Evolutionary conservation across 164 flowering plant genomes (phyloP).

Genomic region (Liquidambar formosana): DNA sequence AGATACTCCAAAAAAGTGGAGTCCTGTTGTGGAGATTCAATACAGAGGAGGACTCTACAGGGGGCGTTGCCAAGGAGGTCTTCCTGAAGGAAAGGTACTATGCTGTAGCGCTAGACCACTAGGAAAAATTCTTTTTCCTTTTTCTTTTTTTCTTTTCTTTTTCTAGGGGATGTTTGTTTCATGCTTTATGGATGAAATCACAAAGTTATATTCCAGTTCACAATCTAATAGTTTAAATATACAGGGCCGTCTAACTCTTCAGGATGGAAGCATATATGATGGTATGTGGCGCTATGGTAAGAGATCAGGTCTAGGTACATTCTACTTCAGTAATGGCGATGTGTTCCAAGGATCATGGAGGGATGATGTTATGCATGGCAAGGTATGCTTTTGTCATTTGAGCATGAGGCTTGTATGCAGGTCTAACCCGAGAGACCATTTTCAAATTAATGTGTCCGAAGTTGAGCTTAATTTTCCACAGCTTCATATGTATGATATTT

Average conservation of each 20-base stretch:
- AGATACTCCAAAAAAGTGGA: conserved; percentile 76
- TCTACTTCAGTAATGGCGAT: conserved; percentile 87
- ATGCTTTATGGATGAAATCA: too few species aligned
- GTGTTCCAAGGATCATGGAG: conserved; percentile 96
- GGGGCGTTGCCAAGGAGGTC: conserved; percentile 93
- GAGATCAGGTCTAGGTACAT: conserved; percentile 80
- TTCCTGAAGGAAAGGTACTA: conserved; percentile 95
- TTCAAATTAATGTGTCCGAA: background rate
- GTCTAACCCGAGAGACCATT: background rate
- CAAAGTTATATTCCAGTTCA: too few species aligned
- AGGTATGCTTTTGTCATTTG: conserved; percentile 45
- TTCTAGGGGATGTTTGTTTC: background rate
- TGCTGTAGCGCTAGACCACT: background rate
- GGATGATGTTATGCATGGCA: conserved; percentile 95
- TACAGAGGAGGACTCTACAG: conserved; percentile 76
- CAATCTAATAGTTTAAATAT: background rate
- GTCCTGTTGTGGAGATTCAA: conserved; percentile 69
- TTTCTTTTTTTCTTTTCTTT: too few species aligned
- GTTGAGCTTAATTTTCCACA: too few species aligned
- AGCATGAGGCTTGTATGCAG: background rate
- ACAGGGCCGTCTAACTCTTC: conserved; percentile 74
- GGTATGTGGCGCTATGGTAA: conserved; percentile 92
- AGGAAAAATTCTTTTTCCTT: background rate
- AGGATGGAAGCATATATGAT: conserved; percentile 86
- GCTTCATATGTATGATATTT: too few species aligned